phyloP scores from a whole-genome alignment of 257 asterid genomes.

The Salvia miltiorrhiza region DNA sequence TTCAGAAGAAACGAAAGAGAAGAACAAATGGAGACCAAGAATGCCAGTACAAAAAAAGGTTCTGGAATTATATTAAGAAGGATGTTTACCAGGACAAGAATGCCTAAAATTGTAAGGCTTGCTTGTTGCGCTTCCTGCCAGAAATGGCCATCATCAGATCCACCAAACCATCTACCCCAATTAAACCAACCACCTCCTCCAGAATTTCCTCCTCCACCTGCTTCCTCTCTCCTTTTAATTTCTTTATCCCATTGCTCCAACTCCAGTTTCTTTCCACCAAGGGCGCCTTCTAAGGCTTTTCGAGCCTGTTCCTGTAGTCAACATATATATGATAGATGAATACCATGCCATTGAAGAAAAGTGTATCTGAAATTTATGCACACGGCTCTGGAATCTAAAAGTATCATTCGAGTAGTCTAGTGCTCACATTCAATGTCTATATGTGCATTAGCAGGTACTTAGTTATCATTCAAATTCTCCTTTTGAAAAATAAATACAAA shows the following conservation, averaged over 20 bases:
- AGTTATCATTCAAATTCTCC: no score
- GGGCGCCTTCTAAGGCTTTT: slow-evolving; percentile 91
- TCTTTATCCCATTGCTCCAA: slow-evolving; percentile 89
- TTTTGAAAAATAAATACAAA: no score
- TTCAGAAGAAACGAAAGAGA: not conserved
- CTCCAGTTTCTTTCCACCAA: slow-evolving; percentile 78
- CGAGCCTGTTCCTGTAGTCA: slow-evolving; percentile 77
- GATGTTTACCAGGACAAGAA: slow-evolving; percentile 56
- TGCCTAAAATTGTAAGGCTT: slow-evolving; percentile 66
- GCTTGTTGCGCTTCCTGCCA: slow-evolving; percentile 96
- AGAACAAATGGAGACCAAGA: not conserved
- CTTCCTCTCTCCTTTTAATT: slow-evolving; percentile 76
- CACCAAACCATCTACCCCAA: slow-evolving; percentile 67
- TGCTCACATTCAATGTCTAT: no score
- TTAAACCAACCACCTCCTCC: slow-evolving; percentile 91
- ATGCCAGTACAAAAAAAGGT: not conserved
- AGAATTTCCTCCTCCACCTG: slow-evolving; percentile 74
- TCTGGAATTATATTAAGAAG: not conserved
- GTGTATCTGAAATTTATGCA: not conserved
- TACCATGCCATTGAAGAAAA: not conserved
- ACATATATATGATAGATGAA: slow-evolving; percentile 3
- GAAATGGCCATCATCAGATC: slow-evolving; percentile 74
- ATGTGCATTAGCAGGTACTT: no score
- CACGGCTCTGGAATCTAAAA: not conserved
- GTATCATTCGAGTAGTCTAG: not conserved